Base-by-base conservation (phyloP, 768 basidiomycete species). In the Saitozyma podzolica region DNA sequence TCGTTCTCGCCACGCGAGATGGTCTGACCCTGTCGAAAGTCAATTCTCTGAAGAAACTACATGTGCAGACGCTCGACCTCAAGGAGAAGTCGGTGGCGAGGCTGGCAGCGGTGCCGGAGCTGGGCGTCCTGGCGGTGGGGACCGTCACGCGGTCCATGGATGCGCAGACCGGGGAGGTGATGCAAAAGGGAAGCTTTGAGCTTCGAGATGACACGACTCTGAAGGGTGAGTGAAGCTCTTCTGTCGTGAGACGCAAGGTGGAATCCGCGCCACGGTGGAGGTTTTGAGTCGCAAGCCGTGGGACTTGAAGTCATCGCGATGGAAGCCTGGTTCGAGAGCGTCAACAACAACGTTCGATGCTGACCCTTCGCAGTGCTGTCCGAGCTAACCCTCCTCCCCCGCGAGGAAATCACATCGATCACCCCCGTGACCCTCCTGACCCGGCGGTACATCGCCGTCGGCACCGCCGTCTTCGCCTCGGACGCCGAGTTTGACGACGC, bases 21-120 rank as follows among this genome's bases (percentile, higher is more conserved):
- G 72, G 68, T 3, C 40, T 79, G 1, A 59, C 72, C 6, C 56
- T 79, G 29, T 59, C 55, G 29, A 67, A 61, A 42, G 63, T 76
- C 40, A 72, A 67, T 20, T 72, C 66, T 40, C 64, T 77, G 13
- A 79, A 77, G 61, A 75, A 74, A 58, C 62, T 79, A 13, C 70
- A 73, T n/a, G 69, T 79, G 1, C 69, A 69, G 50, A 79, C 74
- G 14, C 58, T 76, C 14, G 71, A 75, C 50, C 59, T 74, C 0
- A 68, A 68, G 13, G 64, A 72, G 51, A 58, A 72, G n/a, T 72
- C 74, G 0, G 64, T 57, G 7, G 58, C 40, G 8, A 68, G 65
- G 53, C 17, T 75, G 4, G 64, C 62, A 19, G 53, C 57, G 45
- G 29, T 67, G 16, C 50, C 42, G 10, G 61, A 63, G 13, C 41